These are phyloP conservation scores for Elsinoe australis DNA, from an alignment of 2,329 filamentous ascomycete genomes.

Conservation along the genomic window DNA sequence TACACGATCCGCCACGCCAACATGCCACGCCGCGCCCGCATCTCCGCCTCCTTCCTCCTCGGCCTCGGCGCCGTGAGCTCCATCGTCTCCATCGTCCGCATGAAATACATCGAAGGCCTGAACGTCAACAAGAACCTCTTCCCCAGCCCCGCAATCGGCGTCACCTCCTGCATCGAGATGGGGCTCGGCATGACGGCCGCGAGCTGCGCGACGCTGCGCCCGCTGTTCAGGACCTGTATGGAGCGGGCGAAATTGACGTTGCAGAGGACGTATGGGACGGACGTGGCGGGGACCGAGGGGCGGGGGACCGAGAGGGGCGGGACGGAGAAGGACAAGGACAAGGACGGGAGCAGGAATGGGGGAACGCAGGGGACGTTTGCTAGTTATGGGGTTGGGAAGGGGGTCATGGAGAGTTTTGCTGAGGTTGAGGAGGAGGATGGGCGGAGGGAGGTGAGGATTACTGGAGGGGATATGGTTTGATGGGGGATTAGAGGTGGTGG, in stretches of 20 bases:
- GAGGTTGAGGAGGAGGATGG: slow-evolving; percentile 8
- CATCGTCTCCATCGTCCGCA: slow-evolving; percentile 24
- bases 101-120: slow-evolving; percentile 21
- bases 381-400: slow-evolving; percentile 9
- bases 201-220: slow-evolving; percentile 29
- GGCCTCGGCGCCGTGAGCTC: slow-evolving; percentile 30
- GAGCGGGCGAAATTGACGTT: neutral
- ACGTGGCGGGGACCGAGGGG: neutral
- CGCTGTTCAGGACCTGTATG: slow-evolving; percentile 26
- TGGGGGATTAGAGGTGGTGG: neutral
- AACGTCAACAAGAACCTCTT: slow-evolving; percentile 23
- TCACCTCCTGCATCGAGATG: slow-evolving; percentile 28
- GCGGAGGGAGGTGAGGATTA: neutral
- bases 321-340: neutral
- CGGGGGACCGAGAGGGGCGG: neutral
- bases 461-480: neutral
- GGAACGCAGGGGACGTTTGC: slow-evolving; percentile 10
- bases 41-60: slow-evolving; percentile 36
- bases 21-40: slow-evolving; percentile 35
- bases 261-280: neutral
- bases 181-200: slow-evolving; percentile 31
- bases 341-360: neutral
- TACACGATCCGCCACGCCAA: slow-evolving; percentile 35
- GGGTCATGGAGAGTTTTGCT: neutral
- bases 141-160: slow-evolving; percentile 23